Evolutionary conservation across 2,329 filamentous ascomycete species (phyloP).

Genomic region (Geosmithia flava): DNA sequence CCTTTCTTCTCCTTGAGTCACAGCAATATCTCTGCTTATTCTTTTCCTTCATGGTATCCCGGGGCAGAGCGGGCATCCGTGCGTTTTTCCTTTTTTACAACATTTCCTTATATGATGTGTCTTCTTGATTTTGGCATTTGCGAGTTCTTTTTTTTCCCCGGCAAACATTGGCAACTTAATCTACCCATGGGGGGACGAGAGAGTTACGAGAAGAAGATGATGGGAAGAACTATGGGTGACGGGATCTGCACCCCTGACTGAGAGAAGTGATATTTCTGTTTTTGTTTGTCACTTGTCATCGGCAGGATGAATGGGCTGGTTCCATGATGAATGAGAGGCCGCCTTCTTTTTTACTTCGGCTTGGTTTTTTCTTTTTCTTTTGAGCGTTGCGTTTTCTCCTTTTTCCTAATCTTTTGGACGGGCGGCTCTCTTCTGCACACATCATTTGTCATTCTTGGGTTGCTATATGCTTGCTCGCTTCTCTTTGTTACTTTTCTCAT

Average conservation of each 20-base stretch:
- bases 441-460: background rate
- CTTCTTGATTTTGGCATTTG: constrained; percentile 1
- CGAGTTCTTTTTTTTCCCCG: background rate
- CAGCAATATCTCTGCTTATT: constrained; percentile 12
- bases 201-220: background rate
- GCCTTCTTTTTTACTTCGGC: constrained; percentile 22
- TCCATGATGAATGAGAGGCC: constrained; percentile 23
- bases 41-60: constrained; percentile 17
- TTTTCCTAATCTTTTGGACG: constrained; percentile 15
- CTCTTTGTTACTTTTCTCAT: background rate
- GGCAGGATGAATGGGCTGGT: constrained; percentile 34
- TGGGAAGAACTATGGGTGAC: background rate
- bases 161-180: background rate
- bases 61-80: constrained; percentile 22
- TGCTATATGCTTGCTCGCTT: constrained; percentile 15
- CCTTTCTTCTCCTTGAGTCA: constrained; percentile 8
- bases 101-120: background rate
- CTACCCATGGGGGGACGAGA: background rate
- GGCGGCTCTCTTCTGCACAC: constrained; percentile 13
- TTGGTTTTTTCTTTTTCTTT: constrained; percentile 17
- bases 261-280: too few relatives aligned
- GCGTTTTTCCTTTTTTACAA: constrained; percentile 10
- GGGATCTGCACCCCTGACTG: background rate
- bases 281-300: background rate
- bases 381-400: constrained; percentile 15